Evolutionary conservation across 164 flowering plant genomes (phyloP).

Genomic region (Aristolochia californica): DNA sequence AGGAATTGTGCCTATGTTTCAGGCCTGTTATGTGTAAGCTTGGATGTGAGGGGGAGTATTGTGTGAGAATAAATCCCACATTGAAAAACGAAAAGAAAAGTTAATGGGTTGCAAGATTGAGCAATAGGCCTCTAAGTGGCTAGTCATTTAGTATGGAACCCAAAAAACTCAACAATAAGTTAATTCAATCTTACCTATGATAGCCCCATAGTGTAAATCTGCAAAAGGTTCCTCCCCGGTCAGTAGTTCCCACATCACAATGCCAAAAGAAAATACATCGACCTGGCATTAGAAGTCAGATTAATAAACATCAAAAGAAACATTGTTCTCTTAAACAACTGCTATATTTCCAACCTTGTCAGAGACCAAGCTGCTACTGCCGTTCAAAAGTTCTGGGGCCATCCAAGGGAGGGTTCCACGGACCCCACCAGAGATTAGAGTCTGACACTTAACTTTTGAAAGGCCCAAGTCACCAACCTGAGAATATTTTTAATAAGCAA

Average conservation of each 20-base stretch:
- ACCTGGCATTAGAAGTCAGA: conserved; percentile 36
- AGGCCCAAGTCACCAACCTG: conserved; percentile 97
- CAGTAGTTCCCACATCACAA: conserved; percentile 93
- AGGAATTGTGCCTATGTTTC: too few relatives aligned
- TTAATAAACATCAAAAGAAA: not conserved
- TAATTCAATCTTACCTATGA: conserved; percentile 46
- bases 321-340: not conserved
- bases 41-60: too few relatives aligned
- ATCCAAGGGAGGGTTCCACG: conserved; percentile 99
- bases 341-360: conserved; percentile 52
- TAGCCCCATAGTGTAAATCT: conserved; percentile 87
- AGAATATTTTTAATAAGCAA: not conserved
- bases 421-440: conserved; percentile 91
- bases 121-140: too few relatives aligned
- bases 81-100: too few relatives aligned
- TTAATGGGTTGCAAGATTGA: too few relatives aligned
- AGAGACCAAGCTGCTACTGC: conserved; percentile 86
- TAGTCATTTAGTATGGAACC: too few relatives aligned
- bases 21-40: too few relatives aligned
- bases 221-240: conserved; percentile 96
- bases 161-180: too few relatives aligned
- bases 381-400: conserved; percentile 96
- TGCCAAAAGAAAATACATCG: conserved; percentile 95
- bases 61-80: too few relatives aligned
- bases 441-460: conserved; percentile 90